Evolutionary conservation across 768 basidiomycete genomes (phyloP), one percentile per base, ranked within the genome.

Genomic region (Roridomyces roridus): DNA sequence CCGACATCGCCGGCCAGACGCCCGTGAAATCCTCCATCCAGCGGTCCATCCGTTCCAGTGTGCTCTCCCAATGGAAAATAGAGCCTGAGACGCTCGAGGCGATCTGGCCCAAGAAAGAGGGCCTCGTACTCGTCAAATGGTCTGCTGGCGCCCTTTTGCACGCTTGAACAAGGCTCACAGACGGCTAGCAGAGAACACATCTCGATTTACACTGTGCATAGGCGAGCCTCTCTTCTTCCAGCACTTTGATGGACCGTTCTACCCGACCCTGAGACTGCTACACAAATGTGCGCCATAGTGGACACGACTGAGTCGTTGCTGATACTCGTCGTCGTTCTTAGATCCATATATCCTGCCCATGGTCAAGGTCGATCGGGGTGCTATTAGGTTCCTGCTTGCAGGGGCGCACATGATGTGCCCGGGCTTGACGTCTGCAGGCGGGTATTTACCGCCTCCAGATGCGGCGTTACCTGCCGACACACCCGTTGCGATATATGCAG

Each of bases 91-190:
- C 88, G 3, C 77, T 98, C 26, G 97, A 99, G 69, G 84, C 84
- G 65, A 84, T 99, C 47, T 99, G 97, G 97, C 94, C 96, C 3
- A 99, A 98, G 91, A 99, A 98, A 80, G 96, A 98, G 79, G 82
- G 88, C 3, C 79, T 98, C 43, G 88, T 91, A 5, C 89, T 91
- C 66, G 92, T 95, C 58, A 98, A 98, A 80, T 98, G 97, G 96
- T 95, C 72, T 63, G 83, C 80, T 25, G 7, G 14, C 29, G 3
- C 26, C 23, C 11, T 18, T 41, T 40, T 36, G 29, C 29, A 25
- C 34, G 28, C 34, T 58, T 36, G 44, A 46, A 41, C 39, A 52
- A 43, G 65, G 51, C 55, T 48, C 25, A 62, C 67, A 57, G 60
- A 68, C 57, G 69, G 66, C 74, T 72, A 98, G 96, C 77, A 91